Evolutionary conservation across 306 rosid species (phyloP).

Genomic region (Cucumis sativus): DNA sequence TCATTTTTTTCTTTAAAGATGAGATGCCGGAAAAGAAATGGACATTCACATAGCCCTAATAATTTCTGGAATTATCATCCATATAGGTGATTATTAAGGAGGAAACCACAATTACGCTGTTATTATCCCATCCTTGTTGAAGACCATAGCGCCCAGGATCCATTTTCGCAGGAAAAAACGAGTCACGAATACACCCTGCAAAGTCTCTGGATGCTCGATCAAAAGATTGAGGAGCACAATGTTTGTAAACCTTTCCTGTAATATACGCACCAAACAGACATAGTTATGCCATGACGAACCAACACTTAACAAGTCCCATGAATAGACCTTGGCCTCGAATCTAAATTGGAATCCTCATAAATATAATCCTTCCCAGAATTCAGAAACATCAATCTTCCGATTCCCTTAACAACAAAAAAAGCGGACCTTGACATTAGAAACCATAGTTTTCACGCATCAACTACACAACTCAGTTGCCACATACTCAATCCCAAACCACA

Average conservation of each 20-base stretch:
- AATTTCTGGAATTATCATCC: conserved; percentile 82
- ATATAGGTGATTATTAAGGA: conserved; percentile 94
- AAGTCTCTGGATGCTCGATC: conserved; percentile 24
- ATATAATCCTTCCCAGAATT: conserved; percentile 31
- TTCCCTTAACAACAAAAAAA: neutral
- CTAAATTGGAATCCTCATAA: conserved; percentile 30
- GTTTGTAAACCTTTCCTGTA: conserved; percentile 69
- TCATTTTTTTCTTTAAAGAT: conserved; percentile 51
- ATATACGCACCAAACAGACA: conserved; percentile 66
- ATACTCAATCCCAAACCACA: neutral
- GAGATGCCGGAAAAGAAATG: conserved; percentile 52
- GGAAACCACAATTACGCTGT: conserved; percentile 99
- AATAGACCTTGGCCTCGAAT: conserved; percentile 34
- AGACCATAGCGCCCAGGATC: conserved; percentile 95
- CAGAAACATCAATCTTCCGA: conserved; percentile 24
- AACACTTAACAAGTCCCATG: conserved; percentile 54
- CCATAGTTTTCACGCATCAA: neutral
- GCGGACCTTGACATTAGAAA: conserved; percentile 4
- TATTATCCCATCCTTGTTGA: conserved; percentile 99
- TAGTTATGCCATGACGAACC: conserved; percentile 66
- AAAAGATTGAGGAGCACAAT: conserved; percentile 38
- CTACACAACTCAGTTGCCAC: neutral
- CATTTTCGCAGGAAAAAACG: conserved; percentile 61
- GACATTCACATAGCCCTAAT: conserved; percentile 73
- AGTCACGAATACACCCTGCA: conserved; percentile 17